Evolutionary conservation across 139 green algal genomes (phyloP).

Genomic region (Micractinium sp.): DNA sequence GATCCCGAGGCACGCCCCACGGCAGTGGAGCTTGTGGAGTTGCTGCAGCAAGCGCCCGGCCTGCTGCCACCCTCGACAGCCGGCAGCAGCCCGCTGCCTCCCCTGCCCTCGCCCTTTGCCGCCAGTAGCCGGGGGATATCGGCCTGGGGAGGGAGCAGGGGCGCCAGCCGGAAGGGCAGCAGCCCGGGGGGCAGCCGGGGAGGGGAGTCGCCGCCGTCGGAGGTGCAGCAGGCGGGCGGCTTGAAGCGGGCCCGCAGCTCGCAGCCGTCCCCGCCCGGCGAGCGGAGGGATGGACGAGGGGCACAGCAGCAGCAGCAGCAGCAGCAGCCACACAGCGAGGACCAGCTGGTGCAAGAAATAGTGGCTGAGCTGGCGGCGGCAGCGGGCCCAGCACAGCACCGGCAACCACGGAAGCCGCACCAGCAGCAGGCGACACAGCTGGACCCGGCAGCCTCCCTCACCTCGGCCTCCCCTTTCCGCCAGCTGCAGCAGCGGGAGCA

Average conservation of each 20-base stretch:
- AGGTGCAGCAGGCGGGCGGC: no score
- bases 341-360: not conserved
- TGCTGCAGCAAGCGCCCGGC: not conserved
- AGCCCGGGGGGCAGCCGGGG: no score
- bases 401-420: not conserved
- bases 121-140: no score
- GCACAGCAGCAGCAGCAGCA: not conserved
- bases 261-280: no score
- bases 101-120: no score
- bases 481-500: not conserved
- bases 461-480: not conserved
- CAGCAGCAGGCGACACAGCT: not conserved
- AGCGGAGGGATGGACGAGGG: no score
- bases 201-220: no score
- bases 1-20: constrained; percentile 44
- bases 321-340: not conserved
- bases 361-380: not conserved
- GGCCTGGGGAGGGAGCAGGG: no score
- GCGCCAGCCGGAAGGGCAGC: no score
- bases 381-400: not conserved
- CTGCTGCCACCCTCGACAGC: not conserved
- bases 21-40: constrained; percentile 26
- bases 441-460: not conserved
- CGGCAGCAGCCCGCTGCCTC: no score
- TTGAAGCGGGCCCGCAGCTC: no score